Evolutionary conservation across 768 basidiomycete species (phyloP).

Genomic region (Myochromella boudieri): DNA sequence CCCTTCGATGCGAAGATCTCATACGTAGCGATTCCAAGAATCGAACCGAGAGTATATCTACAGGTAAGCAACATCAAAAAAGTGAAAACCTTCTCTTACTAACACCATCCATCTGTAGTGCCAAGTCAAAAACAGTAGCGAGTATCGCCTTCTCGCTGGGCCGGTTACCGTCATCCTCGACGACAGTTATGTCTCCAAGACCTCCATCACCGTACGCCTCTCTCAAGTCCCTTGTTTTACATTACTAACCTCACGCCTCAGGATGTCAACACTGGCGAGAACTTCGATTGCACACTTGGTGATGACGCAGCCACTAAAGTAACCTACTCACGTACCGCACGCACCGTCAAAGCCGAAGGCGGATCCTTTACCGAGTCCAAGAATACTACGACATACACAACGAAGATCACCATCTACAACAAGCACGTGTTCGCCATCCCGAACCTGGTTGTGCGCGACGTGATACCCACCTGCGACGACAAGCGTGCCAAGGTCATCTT

Average conservation of each 20-base stretch:
- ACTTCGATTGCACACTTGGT: slow-evolving; percentile 57
- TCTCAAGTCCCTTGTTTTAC: not conserved
- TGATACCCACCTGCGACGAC: slow-evolving; percentile 42
- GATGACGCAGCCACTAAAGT: slow-evolving; percentile 42
- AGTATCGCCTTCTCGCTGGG: slow-evolving; percentile 55
- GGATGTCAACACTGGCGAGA: slow-evolving; percentile 50
- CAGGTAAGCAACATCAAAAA: slow-evolving; percentile 36
- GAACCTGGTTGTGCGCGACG: slow-evolving; percentile 46
- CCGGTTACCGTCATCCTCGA: slow-evolving; percentile 55
- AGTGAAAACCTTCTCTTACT: too few relatives aligned
- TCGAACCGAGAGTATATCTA: slow-evolving; percentile 48
- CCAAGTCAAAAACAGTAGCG: slow-evolving; percentile 56
- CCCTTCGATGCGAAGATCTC: slow-evolving; percentile 45
- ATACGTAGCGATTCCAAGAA: slow-evolving; percentile 50
- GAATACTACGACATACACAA: slow-evolving; percentile 44
- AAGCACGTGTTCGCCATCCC: slow-evolving; percentile 44
- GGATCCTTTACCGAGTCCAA: slow-evolving; percentile 45
- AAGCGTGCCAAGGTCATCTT: slow-evolving; percentile 44
- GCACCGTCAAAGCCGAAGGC: slow-evolving; percentile 31
- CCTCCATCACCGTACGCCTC: slow-evolving; percentile 39
- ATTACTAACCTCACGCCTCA: slow-evolving; percentile 13
- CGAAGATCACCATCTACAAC: slow-evolving; percentile 46
- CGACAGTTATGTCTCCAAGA: slow-evolving; percentile 57
- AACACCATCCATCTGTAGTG: slow-evolving; percentile 35
- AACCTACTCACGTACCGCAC: slow-evolving; percentile 42